A percentile compares a stretch with the other conserved stretches of the same genome.
phyloP scores from a whole-genome alignment of 192 early-diverging fungal species.

The Coemansia sp. region DNA sequence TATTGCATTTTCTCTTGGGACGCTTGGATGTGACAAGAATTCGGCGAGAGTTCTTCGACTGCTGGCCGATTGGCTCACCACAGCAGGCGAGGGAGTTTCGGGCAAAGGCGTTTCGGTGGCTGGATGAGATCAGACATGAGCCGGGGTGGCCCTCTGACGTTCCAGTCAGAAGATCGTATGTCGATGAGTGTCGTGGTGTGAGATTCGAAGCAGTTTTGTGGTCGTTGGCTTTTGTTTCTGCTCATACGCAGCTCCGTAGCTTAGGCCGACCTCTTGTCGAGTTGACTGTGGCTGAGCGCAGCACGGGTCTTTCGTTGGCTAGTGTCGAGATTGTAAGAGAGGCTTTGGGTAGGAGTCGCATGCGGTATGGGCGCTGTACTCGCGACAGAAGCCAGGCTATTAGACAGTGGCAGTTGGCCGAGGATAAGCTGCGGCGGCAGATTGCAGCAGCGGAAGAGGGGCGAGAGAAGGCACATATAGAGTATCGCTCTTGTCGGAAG shows the following conservation, averaged over 20 bases:
- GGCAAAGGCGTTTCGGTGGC: constrained; percentile 60
- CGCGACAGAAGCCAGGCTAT: constrained; percentile 40
- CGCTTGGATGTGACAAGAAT: constrained; percentile 41
- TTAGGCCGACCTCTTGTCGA: not conserved
- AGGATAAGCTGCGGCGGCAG: constrained; percentile 8
- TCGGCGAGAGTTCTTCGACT: constrained; percentile 55
- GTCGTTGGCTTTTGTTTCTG: constrained; percentile 24
- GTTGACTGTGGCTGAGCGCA: not conserved
- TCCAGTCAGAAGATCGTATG: constrained; percentile 50
- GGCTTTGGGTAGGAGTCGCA: constrained; percentile 18
- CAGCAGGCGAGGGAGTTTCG: constrained; percentile 63
- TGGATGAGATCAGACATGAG: constrained; percentile 48
- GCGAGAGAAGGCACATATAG: constrained; percentile 10
- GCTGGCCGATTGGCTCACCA: constrained; percentile 62
- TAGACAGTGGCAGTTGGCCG: constrained; percentile 23
- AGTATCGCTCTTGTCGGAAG: constrained; percentile 30
- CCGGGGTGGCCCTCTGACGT: constrained; percentile 28
- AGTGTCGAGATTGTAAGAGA: not conserved
- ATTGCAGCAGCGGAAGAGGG: not conserved
- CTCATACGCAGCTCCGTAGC: constrained; percentile 7
- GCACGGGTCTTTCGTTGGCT: not conserved
- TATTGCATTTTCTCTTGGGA: constrained; percentile 60
- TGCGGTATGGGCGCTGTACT: constrained; percentile 34
- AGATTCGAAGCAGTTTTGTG: constrained; percentile 49
- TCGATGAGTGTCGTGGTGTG: constrained; percentile 52